phyloP scores from a whole-genome alignment of 78 protist species.

The Emiliania huxleyi region DNA sequence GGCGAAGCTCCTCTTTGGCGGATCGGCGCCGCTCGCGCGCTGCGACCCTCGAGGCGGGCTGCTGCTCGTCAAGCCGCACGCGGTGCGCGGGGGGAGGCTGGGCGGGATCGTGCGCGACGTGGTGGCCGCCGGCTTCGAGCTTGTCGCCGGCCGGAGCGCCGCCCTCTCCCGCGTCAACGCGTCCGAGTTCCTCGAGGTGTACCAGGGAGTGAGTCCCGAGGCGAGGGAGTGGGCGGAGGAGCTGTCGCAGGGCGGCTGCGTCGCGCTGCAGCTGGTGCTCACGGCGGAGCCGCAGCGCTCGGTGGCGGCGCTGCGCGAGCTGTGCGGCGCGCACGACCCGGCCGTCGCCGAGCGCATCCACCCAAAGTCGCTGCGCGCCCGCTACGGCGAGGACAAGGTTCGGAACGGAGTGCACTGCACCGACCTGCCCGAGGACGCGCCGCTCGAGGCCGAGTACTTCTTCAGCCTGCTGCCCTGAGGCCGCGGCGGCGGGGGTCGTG shows the following conservation, averaged over 20 bases:
- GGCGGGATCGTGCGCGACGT: slow-evolving; percentile 31
- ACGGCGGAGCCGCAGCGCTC: neutral
- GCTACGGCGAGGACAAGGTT: slow-evolving; percentile 48
- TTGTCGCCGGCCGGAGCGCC: slow-evolving; percentile 21
- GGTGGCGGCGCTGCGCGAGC: slow-evolving; percentile 32
- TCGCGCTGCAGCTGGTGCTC: neutral
- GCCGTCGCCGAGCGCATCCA: slow-evolving; percentile 57
- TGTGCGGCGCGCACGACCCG: slow-evolving; percentile 76
- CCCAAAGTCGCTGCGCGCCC: slow-evolving; percentile 64
- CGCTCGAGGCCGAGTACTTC: slow-evolving; percentile 63
- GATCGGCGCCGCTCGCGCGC: neutral
- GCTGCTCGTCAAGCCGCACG: slow-evolving; percentile 61
- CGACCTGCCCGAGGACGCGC: slow-evolving; percentile 71
- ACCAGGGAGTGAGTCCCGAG: slow-evolving; percentile 64
- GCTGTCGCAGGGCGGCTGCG: neutral
- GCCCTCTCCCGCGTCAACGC: slow-evolving; percentile 38
- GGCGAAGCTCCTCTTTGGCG: slow-evolving; percentile 7
- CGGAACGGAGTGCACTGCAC: slow-evolving; percentile 79
- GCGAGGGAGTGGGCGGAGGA: slow-evolving; percentile 40
- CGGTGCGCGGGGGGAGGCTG: neutral
- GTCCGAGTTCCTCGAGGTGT: slow-evolving; percentile 81
- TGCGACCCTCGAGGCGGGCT: slow-evolving; percentile 18
- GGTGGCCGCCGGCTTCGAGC: slow-evolving; percentile 39
- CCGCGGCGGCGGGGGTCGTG: no score
- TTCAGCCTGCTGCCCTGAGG: neutral